A percentile compares a stretch with the other conserved stretches of the same genome.
phyloP scores from a whole-genome alignment of 495 filamentous ascomycete genomes.

The Lepraria neglecta region DNA sequence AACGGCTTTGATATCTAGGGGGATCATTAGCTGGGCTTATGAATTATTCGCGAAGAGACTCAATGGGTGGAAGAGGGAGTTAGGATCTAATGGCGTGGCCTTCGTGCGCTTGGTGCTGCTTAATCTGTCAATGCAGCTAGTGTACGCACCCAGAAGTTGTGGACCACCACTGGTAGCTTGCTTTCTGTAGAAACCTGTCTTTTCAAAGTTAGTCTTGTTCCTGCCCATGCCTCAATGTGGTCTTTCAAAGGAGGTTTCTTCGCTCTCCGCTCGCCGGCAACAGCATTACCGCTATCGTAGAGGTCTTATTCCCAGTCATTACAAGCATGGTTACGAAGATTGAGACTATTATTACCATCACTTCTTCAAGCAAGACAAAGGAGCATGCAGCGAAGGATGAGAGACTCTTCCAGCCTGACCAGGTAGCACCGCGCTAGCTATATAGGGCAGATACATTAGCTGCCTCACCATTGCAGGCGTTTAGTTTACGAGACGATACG shows the following conservation, averaged over 20 bases:
- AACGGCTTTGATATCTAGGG: no score
- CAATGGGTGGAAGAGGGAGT: no score
- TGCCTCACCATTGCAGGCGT: not conserved
- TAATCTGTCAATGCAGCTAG: no score
- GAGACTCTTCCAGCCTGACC: constrained; percentile 6
- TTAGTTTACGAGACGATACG: not conserved
- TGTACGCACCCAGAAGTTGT: no score
- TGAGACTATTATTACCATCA: not conserved
- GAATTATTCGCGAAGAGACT: no score
- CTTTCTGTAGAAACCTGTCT: no score
- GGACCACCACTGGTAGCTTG: no score
- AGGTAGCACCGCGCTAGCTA: not conserved
- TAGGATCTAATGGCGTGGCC: no score
- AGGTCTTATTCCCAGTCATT: not conserved
- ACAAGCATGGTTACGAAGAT: not conserved
- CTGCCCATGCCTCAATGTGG: constrained; percentile 1
- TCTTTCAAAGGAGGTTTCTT: not conserved
- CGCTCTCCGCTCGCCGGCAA: constrained; percentile 1
- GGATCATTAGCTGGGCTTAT: no score
- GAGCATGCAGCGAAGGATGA: not conserved
- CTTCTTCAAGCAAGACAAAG: constrained; percentile 2
- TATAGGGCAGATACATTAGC: not conserved
- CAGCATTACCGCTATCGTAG: not conserved
- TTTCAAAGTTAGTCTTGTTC: no score
- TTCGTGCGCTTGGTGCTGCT: no score